A percentile compares a stretch with the other conserved stretches of the same genome.
Evolutionary conservation across 352 stramenopile species (phyloP).

Genomic region (Elongisporangium prolatum): DNA sequence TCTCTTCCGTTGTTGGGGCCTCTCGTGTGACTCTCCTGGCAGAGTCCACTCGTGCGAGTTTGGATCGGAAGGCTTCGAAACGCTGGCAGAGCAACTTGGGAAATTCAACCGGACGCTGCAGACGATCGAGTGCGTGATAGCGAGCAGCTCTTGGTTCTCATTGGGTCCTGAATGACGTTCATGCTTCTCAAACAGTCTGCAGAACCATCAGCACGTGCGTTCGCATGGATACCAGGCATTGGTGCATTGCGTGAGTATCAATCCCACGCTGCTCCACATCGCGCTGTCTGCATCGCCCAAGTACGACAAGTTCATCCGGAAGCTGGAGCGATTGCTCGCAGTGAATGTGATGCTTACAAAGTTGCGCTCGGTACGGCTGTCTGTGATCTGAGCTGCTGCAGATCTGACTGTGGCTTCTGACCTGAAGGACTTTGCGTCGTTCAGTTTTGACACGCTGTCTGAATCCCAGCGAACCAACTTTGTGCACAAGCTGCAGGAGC

Average conservation of each 20-base stretch:
- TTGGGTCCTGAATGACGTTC: no score
- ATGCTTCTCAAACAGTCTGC: constrained; percentile 14
- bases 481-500: constrained; percentile 52
- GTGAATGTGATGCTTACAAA: constrained; percentile 36
- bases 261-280: constrained; percentile 29
- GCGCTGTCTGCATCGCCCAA: constrained; percentile 20
- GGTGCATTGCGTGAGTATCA: constrained; percentile 34
- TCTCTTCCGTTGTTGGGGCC: background rate
- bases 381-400: background rate
- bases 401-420: constrained; percentile 1
- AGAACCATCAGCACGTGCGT: constrained; percentile 34
- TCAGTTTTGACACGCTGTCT: constrained; percentile 32
- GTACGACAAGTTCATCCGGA: constrained; percentile 25
- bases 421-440: constrained; percentile 11
- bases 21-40: no score
- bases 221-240: constrained; percentile 42
- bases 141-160: no score
- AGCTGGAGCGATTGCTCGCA: constrained; percentile 22
- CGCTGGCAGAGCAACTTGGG: constrained; percentile 21
- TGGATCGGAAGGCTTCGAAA: constrained; percentile 34
- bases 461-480: constrained; percentile 55
- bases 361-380: constrained; percentile 24
- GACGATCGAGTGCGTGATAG: constrained; percentile 23
- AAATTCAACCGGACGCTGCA: constrained; percentile 52
- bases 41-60: constrained; percentile 39